Conservation (phyloP, 1,284 basidiomycete genomes). For the Pascua guehoae region DNA sequence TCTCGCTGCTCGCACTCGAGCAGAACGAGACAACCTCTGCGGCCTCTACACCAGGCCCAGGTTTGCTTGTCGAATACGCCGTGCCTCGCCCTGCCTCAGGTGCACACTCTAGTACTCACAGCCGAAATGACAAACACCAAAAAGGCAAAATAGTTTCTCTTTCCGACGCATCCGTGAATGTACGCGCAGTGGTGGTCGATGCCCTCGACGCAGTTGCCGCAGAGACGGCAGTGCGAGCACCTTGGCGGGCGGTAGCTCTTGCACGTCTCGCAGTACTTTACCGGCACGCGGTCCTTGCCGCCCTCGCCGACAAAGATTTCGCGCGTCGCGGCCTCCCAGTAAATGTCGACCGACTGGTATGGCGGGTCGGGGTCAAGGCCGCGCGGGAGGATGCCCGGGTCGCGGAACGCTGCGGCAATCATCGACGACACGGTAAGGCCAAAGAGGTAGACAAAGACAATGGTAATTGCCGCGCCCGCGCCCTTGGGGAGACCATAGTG, state of each 20-base stretch:
- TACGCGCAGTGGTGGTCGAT: constrained; percentile 86
- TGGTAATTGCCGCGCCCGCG: constrained; percentile 71
- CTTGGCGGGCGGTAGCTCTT: constrained; percentile 82
- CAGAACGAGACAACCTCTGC: no score
- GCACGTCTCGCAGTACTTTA: constrained; percentile 89
- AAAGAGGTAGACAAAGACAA: constrained; percentile 54
- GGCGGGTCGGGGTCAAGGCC: constrained; percentile 79
- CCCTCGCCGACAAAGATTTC: constrained; percentile 72
- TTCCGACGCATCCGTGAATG: constrained; percentile 89
- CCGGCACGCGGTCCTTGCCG: constrained; percentile 75
- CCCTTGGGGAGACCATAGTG: constrained; percentile 70
- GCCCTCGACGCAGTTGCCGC: constrained; percentile 89
- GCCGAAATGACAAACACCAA: constrained; percentile 66
- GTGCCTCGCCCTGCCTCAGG: no score
- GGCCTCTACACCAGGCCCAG: no score
- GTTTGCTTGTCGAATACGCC: no score
- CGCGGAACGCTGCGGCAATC: constrained; percentile 63
- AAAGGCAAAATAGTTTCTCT: constrained; percentile 87
- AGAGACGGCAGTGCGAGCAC: constrained; percentile 90
- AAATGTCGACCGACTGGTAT: constrained; percentile 57
- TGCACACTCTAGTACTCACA: no score
- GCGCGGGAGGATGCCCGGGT: constrained; percentile 82
- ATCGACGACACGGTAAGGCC: constrained; percentile 36
- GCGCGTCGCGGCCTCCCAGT: constrained; percentile 66
- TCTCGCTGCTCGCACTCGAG: no score